phyloP scores from a whole-genome alignment of 257 asterid species.

The Datura wrightii region DNA sequence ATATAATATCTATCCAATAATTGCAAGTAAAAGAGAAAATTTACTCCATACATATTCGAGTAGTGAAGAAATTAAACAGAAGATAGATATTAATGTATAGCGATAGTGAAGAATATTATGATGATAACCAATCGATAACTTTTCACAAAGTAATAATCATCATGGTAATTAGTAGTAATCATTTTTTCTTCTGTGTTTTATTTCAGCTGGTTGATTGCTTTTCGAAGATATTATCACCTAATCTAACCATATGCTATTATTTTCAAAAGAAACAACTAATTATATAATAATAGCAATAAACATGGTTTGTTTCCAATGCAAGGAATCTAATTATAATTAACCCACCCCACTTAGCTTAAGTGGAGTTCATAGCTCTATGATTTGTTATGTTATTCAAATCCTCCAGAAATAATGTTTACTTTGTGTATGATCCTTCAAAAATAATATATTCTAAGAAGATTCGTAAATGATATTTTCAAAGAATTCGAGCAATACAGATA shows the following conservation, averaged over 20 bases:
- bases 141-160: slow-evolving; percentile 24
- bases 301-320: neutral
- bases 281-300: neutral
- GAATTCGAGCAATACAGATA: neutral
- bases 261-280: neutral
- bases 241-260: neutral
- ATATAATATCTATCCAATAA: neutral
- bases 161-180: slow-evolving; percentile 1
- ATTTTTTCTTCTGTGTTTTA: neutral
- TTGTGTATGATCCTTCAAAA: neutral
- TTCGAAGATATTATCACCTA: neutral
- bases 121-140: neutral
- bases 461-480: neutral
- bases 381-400: neutral
- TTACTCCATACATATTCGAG: neutral
- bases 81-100: neutral
- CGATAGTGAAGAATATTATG: slow-evolving; percentile 18
- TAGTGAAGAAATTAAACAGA: neutral
- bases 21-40: neutral
- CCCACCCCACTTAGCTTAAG: neutral
- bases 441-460: neutral
- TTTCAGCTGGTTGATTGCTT: neutral
- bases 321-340: neutral
- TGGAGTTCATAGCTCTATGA: neutral
- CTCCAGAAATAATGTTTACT: no score